phyloP scores from a whole-genome alignment of 1,284 basidiomycete genomes.

The Sanghuangporus weigelae region DNA sequence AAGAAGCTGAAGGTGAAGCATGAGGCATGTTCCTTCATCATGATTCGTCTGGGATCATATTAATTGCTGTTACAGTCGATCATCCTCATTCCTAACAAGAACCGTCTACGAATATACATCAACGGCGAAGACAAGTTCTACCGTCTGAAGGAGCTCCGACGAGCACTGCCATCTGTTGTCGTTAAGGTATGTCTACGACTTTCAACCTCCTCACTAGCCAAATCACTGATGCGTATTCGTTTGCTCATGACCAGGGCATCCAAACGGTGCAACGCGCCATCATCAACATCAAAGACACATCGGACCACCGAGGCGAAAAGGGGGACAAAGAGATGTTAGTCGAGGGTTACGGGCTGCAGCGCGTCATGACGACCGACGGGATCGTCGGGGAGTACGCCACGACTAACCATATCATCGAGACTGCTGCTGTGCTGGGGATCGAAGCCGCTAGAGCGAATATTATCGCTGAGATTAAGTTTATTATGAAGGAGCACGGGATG shows the following conservation, averaged over 20 bases:
- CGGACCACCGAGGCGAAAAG: conserved; percentile 69
- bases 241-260: conserved; percentile 54
- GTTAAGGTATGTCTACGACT: conserved; percentile 60
- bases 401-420: conserved; percentile 98
- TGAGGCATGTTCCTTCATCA: conserved; percentile 44
- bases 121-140: conserved; percentile 87
- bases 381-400: conserved; percentile 90
- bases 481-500: conserved; percentile 98
- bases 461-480: conserved; percentile 96
- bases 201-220: background rate
- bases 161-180: conserved; percentile 76
- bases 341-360: conserved; percentile 96
- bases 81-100: conserved; percentile 67
- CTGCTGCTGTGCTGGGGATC: conserved; percentile 91
- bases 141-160: conserved; percentile 79
- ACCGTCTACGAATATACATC: conserved; percentile 83
- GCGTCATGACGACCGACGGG: conserved; percentile 97
- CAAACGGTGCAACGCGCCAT: conserved; percentile 83
- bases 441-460: conserved; percentile 95
- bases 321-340: conserved; percentile 86
- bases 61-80: conserved; percentile 47
- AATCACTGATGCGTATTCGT: background rate
- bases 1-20: conserved; percentile 94
- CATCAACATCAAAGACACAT: conserved; percentile 87
- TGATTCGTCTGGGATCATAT: background rate